Evolutionary conservation across 129 eudicot genomes (phyloP), one percentile per base, ranked within the genome.

Genomic region (Lactuca saligna): DNA sequence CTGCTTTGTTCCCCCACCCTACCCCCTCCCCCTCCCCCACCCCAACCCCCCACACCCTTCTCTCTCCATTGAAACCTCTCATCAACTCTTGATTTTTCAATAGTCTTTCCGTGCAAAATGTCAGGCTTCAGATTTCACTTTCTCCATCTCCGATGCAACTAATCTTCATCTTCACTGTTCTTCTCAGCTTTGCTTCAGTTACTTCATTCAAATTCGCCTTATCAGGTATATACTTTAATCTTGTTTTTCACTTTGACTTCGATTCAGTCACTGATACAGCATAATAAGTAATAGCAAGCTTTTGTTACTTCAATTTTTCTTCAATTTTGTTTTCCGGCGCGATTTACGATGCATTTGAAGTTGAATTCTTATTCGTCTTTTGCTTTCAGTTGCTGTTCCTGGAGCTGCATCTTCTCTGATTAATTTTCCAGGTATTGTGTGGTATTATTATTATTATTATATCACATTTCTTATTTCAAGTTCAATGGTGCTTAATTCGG

Each of bases 61-160:
- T 76, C 81, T 69, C 75, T 76, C 81, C 81, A 76, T 76, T 76
- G 75, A 69, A 76, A 65, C 72, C 59, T 65, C 72, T 65, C 59
- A 68, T 65, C 72, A 65, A 29, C 72, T 17, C 71, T 69, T 56
- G 60, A 39, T n/a, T 61, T 75, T 12, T 46, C 66, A 74, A 58
- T 58, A 49, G 46, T 57, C 74, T 66, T 58, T 75, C 68, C 67
- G 68, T 75, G 74, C 79, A 8, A 75, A 75, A 66, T 75, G 74
- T 59, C 68, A 75, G 79, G 7, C 61, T 49, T 66, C 79, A 69
- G 66, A 69, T 61, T 69, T 70, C 81, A 61, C 71, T 61, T 76
- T 69, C 64, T 76, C 71, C 10, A 32, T 74, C 72, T 57, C 63
- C 56, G 57, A 71, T 69, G 63, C 80, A 75, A 60, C 17, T 60